These are phyloP conservation scores for Salix brachista DNA, from an alignment of 345 rosid genomes.

Conservation along the genomic window DNA sequence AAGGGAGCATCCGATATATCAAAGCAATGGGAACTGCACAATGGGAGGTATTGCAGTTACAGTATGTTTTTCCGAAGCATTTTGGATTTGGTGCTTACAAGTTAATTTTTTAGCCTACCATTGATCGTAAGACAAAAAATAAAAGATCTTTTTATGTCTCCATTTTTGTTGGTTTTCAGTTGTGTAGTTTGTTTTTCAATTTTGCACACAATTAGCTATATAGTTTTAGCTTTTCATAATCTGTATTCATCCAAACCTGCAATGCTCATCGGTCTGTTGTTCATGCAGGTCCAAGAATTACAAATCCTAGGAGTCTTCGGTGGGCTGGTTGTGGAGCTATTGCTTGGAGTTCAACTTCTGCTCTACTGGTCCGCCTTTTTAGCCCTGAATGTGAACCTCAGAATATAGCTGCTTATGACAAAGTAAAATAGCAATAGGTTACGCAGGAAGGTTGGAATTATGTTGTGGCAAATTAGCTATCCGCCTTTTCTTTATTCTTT, in stretches of 20 bases:
- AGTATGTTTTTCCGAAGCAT: background rate
- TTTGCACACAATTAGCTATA: background rate
- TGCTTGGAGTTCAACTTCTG: constrained; percentile 58
- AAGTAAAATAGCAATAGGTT: constrained; percentile 4
- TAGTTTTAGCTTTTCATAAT: background rate
- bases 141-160: background rate
- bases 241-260: background rate
- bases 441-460: background rate
- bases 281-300: constrained; percentile 53
- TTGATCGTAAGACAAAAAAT: background rate
- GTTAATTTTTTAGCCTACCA: background rate
- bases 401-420: constrained; percentile 81
- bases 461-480: background rate
- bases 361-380: constrained; percentile 71
- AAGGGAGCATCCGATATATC: background rate
- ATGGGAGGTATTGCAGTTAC: background rate
- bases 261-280: background rate
- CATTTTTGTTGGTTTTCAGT: background rate
- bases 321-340: constrained; percentile 93
- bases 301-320: constrained; percentile 63
- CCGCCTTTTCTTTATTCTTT: background rate
- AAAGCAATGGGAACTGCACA: background rate
- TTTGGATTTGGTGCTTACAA: background rate
- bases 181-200: background rate
- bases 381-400: constrained; percentile 96